Evolutionary conservation across 345 rosid species (phyloP).

Genomic region (Heritiera littoralis): DNA sequence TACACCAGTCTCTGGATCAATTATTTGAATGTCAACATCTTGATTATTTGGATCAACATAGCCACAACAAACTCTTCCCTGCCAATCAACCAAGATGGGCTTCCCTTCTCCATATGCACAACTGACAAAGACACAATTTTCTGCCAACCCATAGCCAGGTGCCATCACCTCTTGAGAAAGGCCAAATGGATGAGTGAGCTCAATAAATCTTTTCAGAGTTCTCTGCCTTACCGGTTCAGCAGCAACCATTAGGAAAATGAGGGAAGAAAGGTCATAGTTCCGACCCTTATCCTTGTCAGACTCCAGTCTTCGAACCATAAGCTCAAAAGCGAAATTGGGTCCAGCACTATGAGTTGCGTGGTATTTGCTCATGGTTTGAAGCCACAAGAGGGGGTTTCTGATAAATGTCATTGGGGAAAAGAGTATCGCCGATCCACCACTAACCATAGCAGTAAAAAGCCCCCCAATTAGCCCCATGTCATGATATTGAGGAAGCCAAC

Average conservation of each 20-base stretch:
- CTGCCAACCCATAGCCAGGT: conserved; percentile 77
- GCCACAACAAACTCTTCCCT: conserved; percentile 67
- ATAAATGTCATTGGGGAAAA: conserved; percentile 66
- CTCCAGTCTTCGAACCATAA: conserved; percentile 56
- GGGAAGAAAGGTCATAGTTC: conserved; percentile 60
- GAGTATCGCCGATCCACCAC: conserved; percentile 59
- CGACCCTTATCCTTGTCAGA: conserved; percentile 38
- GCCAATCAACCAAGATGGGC: conserved; percentile 67
- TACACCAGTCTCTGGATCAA: conserved; percentile 43
- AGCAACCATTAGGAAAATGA: conserved; percentile 69
- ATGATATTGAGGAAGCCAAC: conserved; percentile 84
- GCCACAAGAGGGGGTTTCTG: conserved; percentile 67
- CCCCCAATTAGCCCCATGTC: conserved; percentile 81
- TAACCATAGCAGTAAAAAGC: conserved; percentile 60
- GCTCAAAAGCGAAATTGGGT: conserved; percentile 69
- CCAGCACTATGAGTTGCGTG: conserved; percentile 69
- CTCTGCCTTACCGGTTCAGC: conserved; percentile 71
- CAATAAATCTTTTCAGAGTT: conserved; percentile 54
- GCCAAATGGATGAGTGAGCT: conserved; percentile 53
- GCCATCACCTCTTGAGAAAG: conserved; percentile 70
- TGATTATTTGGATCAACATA: conserved; percentile 39
- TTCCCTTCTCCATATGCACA: conserved; percentile 65
- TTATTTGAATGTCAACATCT: conserved; percentile 58
- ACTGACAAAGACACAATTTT: conserved; percentile 70
- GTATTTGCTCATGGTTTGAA: conserved; percentile 54